Percentiles rank a stretch among this genome's conserved stretches.
phyloP scores from a whole-genome alignment of 73 alveolate genomes.

The Paramecium sexaurelia region DNA sequence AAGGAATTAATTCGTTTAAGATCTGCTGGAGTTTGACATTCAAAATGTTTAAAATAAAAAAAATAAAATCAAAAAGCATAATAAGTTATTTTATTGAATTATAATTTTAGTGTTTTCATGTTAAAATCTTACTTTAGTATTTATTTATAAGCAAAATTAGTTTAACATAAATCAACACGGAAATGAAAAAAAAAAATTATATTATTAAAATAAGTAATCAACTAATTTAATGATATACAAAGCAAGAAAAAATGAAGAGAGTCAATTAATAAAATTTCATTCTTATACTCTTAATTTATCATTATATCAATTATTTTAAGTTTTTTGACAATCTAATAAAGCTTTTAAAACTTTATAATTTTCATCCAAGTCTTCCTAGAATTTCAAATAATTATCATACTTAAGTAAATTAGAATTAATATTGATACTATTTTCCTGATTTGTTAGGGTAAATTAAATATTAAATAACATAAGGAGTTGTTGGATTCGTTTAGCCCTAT shows the following conservation, averaged over 20 bases:
- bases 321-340: background rate
- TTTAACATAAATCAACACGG: too few relatives aligned
- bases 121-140: too few relatives aligned
- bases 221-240: too few relatives aligned
- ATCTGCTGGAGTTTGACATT: background rate
- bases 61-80: background rate
- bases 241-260: too few relatives aligned
- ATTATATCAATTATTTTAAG: background rate
- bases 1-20: conserved; percentile 16
- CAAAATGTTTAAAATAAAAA: background rate
- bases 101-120: background rate
- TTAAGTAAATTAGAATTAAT: background rate
- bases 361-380: background rate
- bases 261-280: background rate
- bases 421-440: background rate
- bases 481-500: background rate
- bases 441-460: background rate
- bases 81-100: background rate
- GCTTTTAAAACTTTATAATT: background rate
- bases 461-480: background rate
- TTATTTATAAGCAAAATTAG: too few relatives aligned
- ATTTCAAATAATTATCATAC: background rate
- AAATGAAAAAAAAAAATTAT: too few relatives aligned
- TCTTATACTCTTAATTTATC: background rate
- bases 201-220: too few relatives aligned